Percentiles rank a stretch among this genome's conserved stretches.
phyloP scores from a whole-genome alignment of 352 stramenopile genomes.

The Phytophthora pseudosyringae region DNA sequence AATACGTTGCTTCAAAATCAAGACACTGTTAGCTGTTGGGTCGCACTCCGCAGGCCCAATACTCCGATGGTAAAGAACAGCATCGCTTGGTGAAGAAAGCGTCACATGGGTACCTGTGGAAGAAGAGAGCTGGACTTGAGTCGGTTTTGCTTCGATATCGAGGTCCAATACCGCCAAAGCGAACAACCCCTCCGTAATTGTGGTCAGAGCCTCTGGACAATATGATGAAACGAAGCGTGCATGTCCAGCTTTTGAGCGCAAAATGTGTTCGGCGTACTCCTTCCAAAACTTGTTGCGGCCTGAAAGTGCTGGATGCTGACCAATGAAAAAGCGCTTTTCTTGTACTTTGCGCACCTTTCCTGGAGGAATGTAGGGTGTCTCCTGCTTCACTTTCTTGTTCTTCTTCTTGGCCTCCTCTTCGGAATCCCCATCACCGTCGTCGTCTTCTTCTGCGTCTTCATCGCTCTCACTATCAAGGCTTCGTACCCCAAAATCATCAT shows the following conservation, averaged over 20 bases:
- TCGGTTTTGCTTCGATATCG: constrained; percentile 20
- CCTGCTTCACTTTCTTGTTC: constrained; percentile 26
- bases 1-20: constrained; percentile 64
- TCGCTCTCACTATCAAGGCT: constrained; percentile 36
- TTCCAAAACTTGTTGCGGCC: constrained; percentile 66
- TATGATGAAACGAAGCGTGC: constrained; percentile 60
- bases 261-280: constrained; percentile 56
- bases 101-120: constrained; percentile 18
- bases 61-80: constrained; percentile 63
- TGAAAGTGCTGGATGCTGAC: constrained; percentile 38
- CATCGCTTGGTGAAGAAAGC: constrained; percentile 23
- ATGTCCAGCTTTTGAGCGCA: constrained; percentile 2
- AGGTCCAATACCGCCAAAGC: constrained; percentile 64
- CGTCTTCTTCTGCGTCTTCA: constrained; percentile 14
- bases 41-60: constrained; percentile 34
- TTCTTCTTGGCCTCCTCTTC: constrained; percentile 18
- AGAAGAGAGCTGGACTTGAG: constrained; percentile 26
- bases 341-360: constrained; percentile 55
- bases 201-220: constrained; percentile 55
- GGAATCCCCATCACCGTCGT: constrained; percentile 5
- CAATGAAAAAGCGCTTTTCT: constrained; percentile 47
- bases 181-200: constrained; percentile 59
- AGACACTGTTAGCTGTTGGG: constrained; percentile 37
- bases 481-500: constrained; percentile 27
- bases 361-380: constrained; percentile 43